Evolutionary conservation across 2,329 filamentous ascomycete species (phyloP), one percentile per base, ranked within the genome.

Genomic region (Fusarium tuaranense): DNA sequence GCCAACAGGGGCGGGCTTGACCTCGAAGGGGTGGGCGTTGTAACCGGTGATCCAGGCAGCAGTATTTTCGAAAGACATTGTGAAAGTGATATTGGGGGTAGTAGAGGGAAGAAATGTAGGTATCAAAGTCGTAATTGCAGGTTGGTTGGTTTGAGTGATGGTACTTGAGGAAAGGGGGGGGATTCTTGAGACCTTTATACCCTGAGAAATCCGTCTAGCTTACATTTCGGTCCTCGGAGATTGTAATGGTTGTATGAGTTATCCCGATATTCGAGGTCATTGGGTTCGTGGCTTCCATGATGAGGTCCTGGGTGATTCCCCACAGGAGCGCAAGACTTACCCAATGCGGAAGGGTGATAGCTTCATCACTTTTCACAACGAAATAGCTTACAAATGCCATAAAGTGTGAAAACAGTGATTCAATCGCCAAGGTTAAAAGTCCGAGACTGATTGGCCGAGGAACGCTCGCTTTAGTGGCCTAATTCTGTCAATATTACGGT

Each of bases 21-120:
- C 58, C 2, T 74, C 48, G 13, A 75, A 39, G 18, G 72, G 69
- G 57, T 69, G 64, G 59, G 72, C 68, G 57, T 72, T 72, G 36
- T 70, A 22, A n/a, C 59, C 4, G 7, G 67, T 63, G 5, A 72
- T 36, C 53, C 57, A 75, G 5, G 72, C 69, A 4, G 69, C 72
- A 13, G 44, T 70, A 48, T 75, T 74, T 57, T 57, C n/a, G 3
- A 69, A 64, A 30, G 69, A 20, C 69, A 74, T 75, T 41, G 34
- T 36, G 18, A 20, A 2, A 9, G 7, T 36, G 18, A 22, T 14
- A 14, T 22, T 30, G n/a, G 30, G 20, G 10, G 13, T 6, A 57
- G 20, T 16, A 36, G 9, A 25, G 53, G 12, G 32, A 25, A 34
- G 53, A 57, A 36, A 20, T 18, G 53, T 57, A 34, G 4, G 10